A percentile compares a stretch with the other conserved stretches of the same genome.
Evolutionary conservation across 2,329 filamentous ascomycete species (phyloP).

Genomic region (Cladobotryum protrusum): DNA sequence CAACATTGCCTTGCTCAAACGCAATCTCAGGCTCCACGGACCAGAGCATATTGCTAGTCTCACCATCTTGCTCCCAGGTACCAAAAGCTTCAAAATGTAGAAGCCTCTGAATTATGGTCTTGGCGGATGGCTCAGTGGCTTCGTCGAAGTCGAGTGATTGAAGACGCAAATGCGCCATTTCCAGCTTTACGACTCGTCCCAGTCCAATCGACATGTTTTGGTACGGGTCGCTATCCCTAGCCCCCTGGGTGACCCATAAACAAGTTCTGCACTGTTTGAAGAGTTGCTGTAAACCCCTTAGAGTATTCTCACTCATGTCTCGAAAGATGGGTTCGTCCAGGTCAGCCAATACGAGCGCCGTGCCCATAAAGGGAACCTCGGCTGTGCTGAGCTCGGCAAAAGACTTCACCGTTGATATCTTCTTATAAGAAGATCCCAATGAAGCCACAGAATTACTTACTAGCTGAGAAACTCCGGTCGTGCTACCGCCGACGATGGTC

Average conservation of each 20-base stretch:
- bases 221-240: neutral
- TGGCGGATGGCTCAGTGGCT: too few species aligned
- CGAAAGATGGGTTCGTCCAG: conserved; percentile 11
- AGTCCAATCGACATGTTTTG: neutral
- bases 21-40: neutral
- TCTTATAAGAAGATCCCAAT: neutral
- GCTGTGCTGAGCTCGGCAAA: too few species aligned
- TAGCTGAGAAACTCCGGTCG: neutral
- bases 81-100: neutral
- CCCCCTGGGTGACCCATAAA: neutral
- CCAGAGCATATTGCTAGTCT: neutral
- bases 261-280: neutral
- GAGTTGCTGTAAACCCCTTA: conserved; percentile 4
- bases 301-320: neutral
- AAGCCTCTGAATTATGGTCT: neutral
- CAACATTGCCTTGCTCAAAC: neutral
- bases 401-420: neutral
- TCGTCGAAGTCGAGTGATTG: neutral
- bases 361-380: too few species aligned
- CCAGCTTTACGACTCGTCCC: neutral
- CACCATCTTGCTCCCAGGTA: neutral
- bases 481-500: neutral
- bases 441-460: neutral
- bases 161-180: neutral
- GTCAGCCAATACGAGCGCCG: conserved; percentile 7